Base-by-base conservation (phyloP, 345 rosid genomes). In the Orychophragmus violaceus region DNA sequence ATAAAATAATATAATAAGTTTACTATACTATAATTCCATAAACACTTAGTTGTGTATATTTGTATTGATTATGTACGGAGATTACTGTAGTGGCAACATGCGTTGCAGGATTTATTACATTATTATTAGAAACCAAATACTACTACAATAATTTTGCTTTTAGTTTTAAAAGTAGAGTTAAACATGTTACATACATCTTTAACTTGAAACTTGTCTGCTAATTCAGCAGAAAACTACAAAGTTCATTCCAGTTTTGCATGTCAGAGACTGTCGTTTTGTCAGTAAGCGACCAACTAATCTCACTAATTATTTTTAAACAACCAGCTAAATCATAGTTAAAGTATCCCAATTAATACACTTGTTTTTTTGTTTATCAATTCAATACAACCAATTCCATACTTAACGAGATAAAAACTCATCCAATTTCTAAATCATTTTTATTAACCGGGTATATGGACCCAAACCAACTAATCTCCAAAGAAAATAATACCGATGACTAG, bases 221-320 rank as follows among this genome's bases (percentile, higher is more conserved):
- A 53, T 18, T 23, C 56, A 70, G 50, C 45, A 56, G 58, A 74
- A 33, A 22, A 66, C 70, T 50, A 66, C 69, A 72, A 46, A 50
- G 37, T 32, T 73, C 37, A 56, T 76, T 68, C 81, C 78, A 64
- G 82, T 72, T 79, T 69, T 77, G 30, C 58, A 56, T 70, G 88
- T 82, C 82, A 83, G 88, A 57, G 62, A 64, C 42, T 77, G 87
- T 82, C 86, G 77, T 66, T 66, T 59, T 66, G 77, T 66, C 72
- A 59, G 55, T 42, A 66, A 59, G 49, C 61, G 54, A 72, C 49
- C 72, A 59, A 73, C 57, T 51, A 73, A 66, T 72, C 29, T 49
- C 54, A 23, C 54, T 48, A 27, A 54, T 44, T 71, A 54, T 44
- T 55, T n/a, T 39, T 62, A 54, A 24, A 53, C 30, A 16, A 33